Evolutionary conservation across 129 eudicot species (phyloP), one percentile per base, ranked within the genome.

Genomic region (Ambrosia trifida): DNA sequence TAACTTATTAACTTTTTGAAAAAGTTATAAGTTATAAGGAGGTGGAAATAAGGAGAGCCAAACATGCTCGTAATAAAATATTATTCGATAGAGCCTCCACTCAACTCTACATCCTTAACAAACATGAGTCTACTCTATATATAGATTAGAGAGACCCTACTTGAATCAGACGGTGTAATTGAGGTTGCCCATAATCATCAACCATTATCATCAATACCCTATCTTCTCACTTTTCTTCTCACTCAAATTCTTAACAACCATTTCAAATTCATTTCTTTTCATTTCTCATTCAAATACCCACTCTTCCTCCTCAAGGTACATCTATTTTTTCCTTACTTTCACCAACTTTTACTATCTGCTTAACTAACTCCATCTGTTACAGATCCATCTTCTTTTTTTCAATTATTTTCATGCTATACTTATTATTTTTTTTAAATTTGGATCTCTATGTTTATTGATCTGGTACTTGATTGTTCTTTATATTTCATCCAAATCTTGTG

Each of bases 401-500:
- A 62, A 11, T 36, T 49, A 1, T 4, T 24, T 33, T 33, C 11
- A 31, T 14, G 24, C 2, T 13, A 5, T 68, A 14, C 20, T 12
- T n/a, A 20, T 52, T 13, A n/a, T 35, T n/a, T 49, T 7, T 9
- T 7, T 31, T 32, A 20, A 31, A n/a, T 32, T 12, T 46, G 66
- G 59, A 77, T 77, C 81, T 70, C 59, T 16, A 38, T 69, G 81
- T 69, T 40, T 64, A 35, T 46, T 60, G 24, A 17, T 72, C 46
- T 61, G 9, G 17, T 2, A 60, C 8, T 35, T 59, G 50, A 69
- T 66, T 56, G 5, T 53, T 11, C 11, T 53, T 18, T 7, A 50
- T n/a, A 5, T 50, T 50, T 50, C 56, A n/a, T n/a, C 3, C n/a
- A 50, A n/a, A 5, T 50, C n/a, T 50, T 4, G 9, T 2, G n/a